Base-by-base conservation (phyloP, 2,329 filamentous ascomycete genomes). In the Diaporthe ampelina region DNA sequence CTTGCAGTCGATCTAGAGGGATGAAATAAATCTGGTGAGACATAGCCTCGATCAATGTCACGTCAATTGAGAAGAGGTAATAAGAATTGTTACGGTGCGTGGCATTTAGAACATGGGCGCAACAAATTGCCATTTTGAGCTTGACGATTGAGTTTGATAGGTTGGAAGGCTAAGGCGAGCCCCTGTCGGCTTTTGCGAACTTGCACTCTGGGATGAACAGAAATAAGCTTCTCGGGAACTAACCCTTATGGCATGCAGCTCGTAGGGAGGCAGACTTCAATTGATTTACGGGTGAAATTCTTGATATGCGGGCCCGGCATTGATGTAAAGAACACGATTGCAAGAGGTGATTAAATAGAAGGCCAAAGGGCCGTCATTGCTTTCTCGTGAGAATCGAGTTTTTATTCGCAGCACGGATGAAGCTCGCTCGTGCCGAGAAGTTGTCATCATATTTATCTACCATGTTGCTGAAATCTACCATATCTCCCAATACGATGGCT, bases 201-300 rank as follows among this genome's bases (percentile, higher is more conserved):
- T 35, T 11, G 29, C 29, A 58, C 56, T 37, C 32, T 58, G 56
- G 32, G 56, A 58, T 17, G 56, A 58, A 58, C 56, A 58, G 32
- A 37, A n/a, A n/a, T 37, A 58, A 58, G 56, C 32, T 58, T 58
- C 8, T 19, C 32, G 32, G 56, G 32, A 58, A 58, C 56, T 58
- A 58, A 8, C 32, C n/a, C 29, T n/a, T 2, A 6, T 37, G 19
- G 56, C 32, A n/a, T 24, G 29, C 35, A 19, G 21, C 37, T 58
- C 21, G 21, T 58, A 48, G 17, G 2, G 21, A 58, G 9, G 10
- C 56, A 37, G 32, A 37, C 56, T 24, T 58, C 19, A 24, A 21
- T 37, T 58, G 32, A 58, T 10, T 11, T n/a, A 21, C 24, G 21
- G 56, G 21, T 32, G 6, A 32, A 32, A 32, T 58, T 15, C 5